A percentile compares a stretch with the other conserved stretches of the same genome.
These are phyloP conservation scores for Carex cristatella DNA, from an alignment of 176 grass and related monocot genomes.

Conservation along the genomic window DNA sequence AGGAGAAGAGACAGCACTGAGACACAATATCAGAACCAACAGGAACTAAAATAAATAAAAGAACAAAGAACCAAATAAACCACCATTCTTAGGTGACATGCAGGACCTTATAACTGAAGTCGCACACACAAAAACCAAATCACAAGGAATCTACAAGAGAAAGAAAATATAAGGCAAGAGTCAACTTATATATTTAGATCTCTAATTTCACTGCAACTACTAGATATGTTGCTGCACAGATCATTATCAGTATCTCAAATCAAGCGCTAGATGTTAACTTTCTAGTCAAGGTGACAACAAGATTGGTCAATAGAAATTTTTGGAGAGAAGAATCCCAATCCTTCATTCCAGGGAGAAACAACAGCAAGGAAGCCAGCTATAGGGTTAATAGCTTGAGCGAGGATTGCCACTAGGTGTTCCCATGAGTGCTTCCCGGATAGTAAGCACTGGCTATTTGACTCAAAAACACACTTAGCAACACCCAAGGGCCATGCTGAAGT, in stretches of 20 bases:
- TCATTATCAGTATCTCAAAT: background rate
- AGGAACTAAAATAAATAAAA: background rate
- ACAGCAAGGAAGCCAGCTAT: background rate
- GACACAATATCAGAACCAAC: background rate
- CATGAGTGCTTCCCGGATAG: background rate
- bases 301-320: background rate
- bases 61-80: slow-evolving; percentile 10
- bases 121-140: slow-evolving; percentile 18
- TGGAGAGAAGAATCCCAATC: background rate
- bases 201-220: background rate
- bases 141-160: slow-evolving; percentile 18
- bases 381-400: background rate
- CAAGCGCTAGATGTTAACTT: background rate
- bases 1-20: slow-evolving; percentile 5
- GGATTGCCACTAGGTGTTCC: slow-evolving; percentile 11
- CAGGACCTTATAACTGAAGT: slow-evolving; percentile 13
- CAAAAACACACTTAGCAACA: background rate
- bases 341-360: background rate
- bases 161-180: background rate
- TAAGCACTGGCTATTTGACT: background rate
- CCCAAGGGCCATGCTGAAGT: slow-evolving; percentile 5
- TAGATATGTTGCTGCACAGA: background rate
- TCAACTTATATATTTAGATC: slow-evolving; percentile 7
- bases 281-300: slow-evolving; percentile 1
- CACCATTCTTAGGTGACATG: slow-evolving; percentile 15